Percentiles rank a stretch among this genome's conserved stretches.
These are phyloP conservation scores for Neurospora sp. DNA, from an alignment of 495 filamentous ascomycete species.

Conservation along the genomic window DNA sequence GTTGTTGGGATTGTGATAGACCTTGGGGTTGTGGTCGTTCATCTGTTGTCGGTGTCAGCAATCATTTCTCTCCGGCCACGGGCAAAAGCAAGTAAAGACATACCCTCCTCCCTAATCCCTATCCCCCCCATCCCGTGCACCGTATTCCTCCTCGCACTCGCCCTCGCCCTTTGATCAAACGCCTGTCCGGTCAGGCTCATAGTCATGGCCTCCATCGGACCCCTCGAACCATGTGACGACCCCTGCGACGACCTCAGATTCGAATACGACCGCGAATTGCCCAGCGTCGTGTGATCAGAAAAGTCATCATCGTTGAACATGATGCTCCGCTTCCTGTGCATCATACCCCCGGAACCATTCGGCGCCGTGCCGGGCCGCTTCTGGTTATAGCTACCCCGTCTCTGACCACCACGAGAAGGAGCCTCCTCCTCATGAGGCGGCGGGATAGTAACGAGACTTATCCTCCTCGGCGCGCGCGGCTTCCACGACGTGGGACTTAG, in stretches of 20 bases:
- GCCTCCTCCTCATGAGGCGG: background rate
- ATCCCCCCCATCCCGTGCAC: constrained; percentile 1
- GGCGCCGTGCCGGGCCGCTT: background rate
- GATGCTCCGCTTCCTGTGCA: background rate
- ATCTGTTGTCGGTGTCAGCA: too few species aligned
- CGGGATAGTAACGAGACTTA: background rate
- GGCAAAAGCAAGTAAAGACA: too few species aligned
- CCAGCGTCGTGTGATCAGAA: background rate
- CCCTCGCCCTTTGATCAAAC: background rate
- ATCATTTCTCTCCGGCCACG: too few species aligned
- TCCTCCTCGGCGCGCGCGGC: background rate
- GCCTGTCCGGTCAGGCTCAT: background rate
- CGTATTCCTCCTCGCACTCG: constrained; percentile 4
- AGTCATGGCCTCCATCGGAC: background rate
- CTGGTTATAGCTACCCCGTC: background rate
- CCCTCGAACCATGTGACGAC: background rate
- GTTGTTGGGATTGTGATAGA: background rate
- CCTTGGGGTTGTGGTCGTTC: background rate
- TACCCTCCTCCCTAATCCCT: constrained; percentile 7
- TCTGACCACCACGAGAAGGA: background rate
- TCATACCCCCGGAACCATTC: background rate
- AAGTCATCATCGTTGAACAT: background rate
- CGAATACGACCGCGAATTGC: background rate
- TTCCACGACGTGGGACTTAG: background rate
- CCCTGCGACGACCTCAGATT: background rate